Evolutionary conservation across 2,329 filamentous ascomycete genomes (phyloP).

Genomic region (Monosporascus cannonballus): DNA sequence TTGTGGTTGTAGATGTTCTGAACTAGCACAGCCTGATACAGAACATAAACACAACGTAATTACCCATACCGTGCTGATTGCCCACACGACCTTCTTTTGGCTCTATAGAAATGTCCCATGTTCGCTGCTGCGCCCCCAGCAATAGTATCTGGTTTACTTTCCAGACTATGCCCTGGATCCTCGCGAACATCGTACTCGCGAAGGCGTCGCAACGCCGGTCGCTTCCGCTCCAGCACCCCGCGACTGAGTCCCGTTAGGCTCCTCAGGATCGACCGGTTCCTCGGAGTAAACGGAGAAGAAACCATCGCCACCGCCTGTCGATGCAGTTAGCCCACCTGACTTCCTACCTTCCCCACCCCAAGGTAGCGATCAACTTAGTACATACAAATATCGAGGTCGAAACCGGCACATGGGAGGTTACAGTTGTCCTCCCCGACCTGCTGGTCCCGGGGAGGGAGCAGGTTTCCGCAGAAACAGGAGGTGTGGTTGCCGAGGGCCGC

Average conservation of each 20-base stretch:
- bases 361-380: neutral
- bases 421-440: constrained; percentile 10
- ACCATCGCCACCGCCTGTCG: constrained; percentile 7
- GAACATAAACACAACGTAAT: no score
- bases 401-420: constrained; percentile 11
- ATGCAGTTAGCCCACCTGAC: neutral
- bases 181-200: no score
- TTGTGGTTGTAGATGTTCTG: neutral
- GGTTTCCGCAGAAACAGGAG: constrained; percentile 12
- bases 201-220: neutral
- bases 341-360: neutral
- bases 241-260: neutral
- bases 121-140: no score
- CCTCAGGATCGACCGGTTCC: neutral
- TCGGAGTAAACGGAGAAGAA: constrained; percentile 7
- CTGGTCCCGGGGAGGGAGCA: constrained; percentile 2
- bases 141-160: no score
- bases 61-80: no score
- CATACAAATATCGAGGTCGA: constrained; percentile 5
- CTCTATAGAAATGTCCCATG: no score
- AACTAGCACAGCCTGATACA: no score
- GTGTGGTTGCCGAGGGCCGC: constrained; percentile 11
- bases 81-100: no score
- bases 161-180: no score
- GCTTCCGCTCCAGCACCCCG: neutral